These are phyloP conservation scores for Eruca vesicaria DNA, from an alignment of 441 rosid genomes.

Conservation along the genomic window DNA sequence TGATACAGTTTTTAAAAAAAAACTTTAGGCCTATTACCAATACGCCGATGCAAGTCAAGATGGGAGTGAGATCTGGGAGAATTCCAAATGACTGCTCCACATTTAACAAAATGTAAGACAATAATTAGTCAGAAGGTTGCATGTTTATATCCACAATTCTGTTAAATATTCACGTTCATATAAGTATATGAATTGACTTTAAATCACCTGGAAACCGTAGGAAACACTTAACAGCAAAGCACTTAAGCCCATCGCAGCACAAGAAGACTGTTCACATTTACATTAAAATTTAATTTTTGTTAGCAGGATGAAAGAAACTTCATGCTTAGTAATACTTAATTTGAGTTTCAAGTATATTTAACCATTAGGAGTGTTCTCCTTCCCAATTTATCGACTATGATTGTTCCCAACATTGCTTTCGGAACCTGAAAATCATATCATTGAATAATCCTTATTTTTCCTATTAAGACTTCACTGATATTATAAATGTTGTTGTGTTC, in stretches of 20 bases:
- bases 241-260: conserved; percentile 43
- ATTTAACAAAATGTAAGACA: neutral
- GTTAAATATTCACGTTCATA: neutral
- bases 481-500: neutral
- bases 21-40: conserved; percentile 36
- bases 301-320: neutral
- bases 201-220: conserved; percentile 44
- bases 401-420: conserved; percentile 32
- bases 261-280: conserved; percentile 30
- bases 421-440: conserved; percentile 43
- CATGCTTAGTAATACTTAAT: neutral
- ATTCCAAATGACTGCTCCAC: conserved; percentile 31
- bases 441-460: neutral
- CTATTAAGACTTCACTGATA: neutral
- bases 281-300: neutral
- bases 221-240: conserved; percentile 43
- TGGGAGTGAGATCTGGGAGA: conserved; percentile 42
- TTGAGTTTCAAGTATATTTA: neutral
- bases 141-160: neutral
- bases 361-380: conserved; percentile 57
- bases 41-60: conserved; percentile 42
- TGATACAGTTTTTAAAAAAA: neutral
- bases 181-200: neutral
- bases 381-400: conserved; percentile 50
- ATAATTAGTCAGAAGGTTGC: conserved; percentile 15